Percentiles rank a stretch among this genome's conserved stretches.
Evolutionary conservation across 225 moss, liverwort and hornwort species (phyloP).

Genomic region (Pleurozium schreberi): DNA sequence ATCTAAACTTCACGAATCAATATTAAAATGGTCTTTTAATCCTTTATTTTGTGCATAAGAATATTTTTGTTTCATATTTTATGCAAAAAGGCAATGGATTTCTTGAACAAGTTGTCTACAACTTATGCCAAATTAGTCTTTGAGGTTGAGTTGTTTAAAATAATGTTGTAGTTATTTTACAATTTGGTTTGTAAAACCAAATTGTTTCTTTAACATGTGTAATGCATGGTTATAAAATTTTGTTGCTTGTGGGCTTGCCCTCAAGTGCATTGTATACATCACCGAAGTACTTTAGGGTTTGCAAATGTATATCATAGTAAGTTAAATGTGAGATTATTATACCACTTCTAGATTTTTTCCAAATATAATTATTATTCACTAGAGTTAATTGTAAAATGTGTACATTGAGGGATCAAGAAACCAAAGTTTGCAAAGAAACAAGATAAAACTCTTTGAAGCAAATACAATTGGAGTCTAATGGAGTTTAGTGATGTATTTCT

Average conservation of each 20-base stretch:
- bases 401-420: rapidly evolving
- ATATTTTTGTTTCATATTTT: not conserved
- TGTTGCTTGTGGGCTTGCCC: conserved; percentile 5
- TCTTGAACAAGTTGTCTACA: not conserved
- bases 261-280: conserved; percentile 39
- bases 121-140: not conserved
- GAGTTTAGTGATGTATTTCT: no score
- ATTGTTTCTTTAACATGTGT: conserved; percentile 11
- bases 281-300: conserved; percentile 44
- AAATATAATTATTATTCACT: not conserved
- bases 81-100: not conserved
- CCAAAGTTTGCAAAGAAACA: rapidly evolving
- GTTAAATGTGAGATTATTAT: not conserved
- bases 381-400: not conserved
- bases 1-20: no score
- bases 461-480: rapidly evolving
- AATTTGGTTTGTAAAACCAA: conserved; percentile 19
- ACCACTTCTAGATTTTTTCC: not conserved
- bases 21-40: not conserved
- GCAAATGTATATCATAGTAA: not conserved
- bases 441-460: not conserved
- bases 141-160: conserved; percentile 26
- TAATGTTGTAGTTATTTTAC: conserved; percentile 40
- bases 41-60: not conserved
- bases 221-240: conserved; percentile 33